phyloP scores from a whole-genome alignment of 2,329 filamentous ascomycete genomes.

The Dothiorella sarmentorum region DNA sequence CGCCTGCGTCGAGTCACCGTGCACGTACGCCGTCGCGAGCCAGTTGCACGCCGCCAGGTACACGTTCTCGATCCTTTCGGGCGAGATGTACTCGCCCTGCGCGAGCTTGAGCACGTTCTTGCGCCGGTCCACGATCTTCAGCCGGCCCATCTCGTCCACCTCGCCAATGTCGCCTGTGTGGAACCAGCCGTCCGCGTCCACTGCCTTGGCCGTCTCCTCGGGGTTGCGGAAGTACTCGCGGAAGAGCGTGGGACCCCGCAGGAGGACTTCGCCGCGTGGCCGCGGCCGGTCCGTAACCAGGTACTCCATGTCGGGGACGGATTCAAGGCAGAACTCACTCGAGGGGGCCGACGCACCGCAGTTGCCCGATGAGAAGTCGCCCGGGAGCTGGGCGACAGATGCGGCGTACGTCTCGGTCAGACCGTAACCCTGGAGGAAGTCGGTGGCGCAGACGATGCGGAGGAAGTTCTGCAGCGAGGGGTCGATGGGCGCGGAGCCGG shows the following conservation, averaged over 20 bases:
- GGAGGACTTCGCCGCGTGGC: constrained; percentile 83
- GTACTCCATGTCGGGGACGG: constrained; percentile 94
- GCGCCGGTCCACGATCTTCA: constrained; percentile 91
- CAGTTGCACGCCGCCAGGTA: constrained; percentile 78
- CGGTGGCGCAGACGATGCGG: constrained; percentile 73
- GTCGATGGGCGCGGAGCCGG: constrained; percentile 87
- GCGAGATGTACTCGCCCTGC: constrained; percentile 96
- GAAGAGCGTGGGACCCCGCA: constrained; percentile 80
- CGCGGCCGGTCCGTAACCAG: constrained; percentile 79
- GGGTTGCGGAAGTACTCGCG: constrained; percentile 85
- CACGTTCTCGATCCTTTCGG: constrained; percentile 94
- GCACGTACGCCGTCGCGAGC: constrained; percentile 78
- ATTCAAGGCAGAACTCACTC: constrained; percentile 75
- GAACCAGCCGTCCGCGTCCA: constrained; percentile 94
- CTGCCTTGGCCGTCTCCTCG: constrained; percentile 76
- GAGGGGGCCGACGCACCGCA: constrained; percentile 69
- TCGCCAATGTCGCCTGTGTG: constrained; percentile 88
- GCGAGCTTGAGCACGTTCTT: constrained; percentile 99
- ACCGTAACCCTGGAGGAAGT: constrained; percentile 85
- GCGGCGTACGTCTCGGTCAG: constrained; percentile 90
- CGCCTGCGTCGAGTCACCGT: constrained; percentile 81
- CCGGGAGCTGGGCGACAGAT: constrained; percentile 63
- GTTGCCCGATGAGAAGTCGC: constrained; percentile 74
- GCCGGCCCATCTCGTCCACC: constrained; percentile 79
- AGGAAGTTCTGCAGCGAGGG: constrained; percentile 85